phyloP scores from a whole-genome alignment of 108 stramenopile genomes.

The Skeletonema menzelii region DNA sequence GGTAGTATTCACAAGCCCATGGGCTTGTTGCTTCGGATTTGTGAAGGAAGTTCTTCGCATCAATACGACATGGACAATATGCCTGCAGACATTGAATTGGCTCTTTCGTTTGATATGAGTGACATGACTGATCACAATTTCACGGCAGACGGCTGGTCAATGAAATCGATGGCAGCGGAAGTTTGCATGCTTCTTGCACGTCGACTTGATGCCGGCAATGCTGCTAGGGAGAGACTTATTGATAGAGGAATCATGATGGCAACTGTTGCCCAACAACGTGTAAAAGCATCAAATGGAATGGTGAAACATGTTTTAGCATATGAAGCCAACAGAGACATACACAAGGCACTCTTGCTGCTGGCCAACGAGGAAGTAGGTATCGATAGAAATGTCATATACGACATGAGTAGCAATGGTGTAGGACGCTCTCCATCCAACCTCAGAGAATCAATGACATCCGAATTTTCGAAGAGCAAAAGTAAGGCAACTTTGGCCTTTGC shows the following conservation, averaged over 20 bases:
- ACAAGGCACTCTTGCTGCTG: constrained; percentile 13
- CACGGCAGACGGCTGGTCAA: constrained; percentile 7
- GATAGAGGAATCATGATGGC: constrained; percentile 23
- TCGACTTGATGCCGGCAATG: constrained; percentile 14
- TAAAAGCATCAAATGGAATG: constrained; percentile 11
- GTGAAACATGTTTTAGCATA: constrained; percentile 38
- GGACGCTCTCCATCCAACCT: background rate
- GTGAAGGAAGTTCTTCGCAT: constrained; percentile 22
- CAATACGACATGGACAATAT: constrained; percentile 1
- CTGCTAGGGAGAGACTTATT: constrained; percentile 11
- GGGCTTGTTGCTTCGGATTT: constrained; percentile 25
- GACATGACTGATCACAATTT: constrained; percentile 24
- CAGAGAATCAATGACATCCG: background rate
- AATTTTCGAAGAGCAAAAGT: background rate
- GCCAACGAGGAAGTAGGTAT: constrained; percentile 5
- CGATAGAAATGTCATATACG: background rate
- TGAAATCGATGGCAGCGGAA: constrained; percentile 25
- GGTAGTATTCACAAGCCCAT: constrained; percentile 22
- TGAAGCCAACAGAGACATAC: constrained; percentile 27
- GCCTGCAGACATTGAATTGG: constrained; percentile 24
- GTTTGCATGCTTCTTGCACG: constrained; percentile 35
- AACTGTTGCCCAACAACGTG: constrained; percentile 3
- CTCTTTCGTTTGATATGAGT: constrained; percentile 7
- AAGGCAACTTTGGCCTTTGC: background rate
- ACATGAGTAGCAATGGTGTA: background rate